A percentile compares a stretch with the other conserved stretches of the same genome.
These are phyloP conservation scores for Phytophthora gonapodyides DNA, from an alignment of 352 stramenopile species.

Conservation along the genomic window DNA sequence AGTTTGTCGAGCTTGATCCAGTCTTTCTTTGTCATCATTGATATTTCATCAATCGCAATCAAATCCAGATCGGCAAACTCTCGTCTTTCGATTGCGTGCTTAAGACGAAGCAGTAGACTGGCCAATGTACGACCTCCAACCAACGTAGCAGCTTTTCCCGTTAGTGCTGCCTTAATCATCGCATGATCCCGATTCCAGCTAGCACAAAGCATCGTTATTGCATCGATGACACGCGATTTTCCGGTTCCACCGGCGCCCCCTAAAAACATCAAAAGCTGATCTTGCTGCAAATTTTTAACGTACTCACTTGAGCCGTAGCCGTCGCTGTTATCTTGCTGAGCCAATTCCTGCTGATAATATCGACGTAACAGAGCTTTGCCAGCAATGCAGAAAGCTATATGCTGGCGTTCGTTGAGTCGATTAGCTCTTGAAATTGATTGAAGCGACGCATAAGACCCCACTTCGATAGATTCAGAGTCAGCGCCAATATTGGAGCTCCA, in stretches of 20 bases:
- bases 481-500: neutral
- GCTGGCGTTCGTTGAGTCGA: neutral
- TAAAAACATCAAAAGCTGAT: conserved; percentile 2
- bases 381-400: neutral
- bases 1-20: neutral
- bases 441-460: neutral
- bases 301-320: neutral
- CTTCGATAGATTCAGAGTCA: neutral
- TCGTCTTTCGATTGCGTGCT: neutral
- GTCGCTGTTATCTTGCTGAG: neutral
- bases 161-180: neutral
- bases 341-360: conserved; percentile 1
- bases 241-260: neutral
- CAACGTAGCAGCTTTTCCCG: neutral
- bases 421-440: neutral
- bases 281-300: too few relatives aligned
- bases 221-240: too few relatives aligned
- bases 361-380: neutral
- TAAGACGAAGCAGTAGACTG: neutral
- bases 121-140: neutral
- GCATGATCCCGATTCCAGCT: neutral
- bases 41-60: neutral
- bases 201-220: neutral
- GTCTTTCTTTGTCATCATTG: neutral
- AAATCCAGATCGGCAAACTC: neutral